These are phyloP conservation scores for Lepidium didymum DNA, from an alignment of 345 rosid genomes.

Conservation along the genomic window DNA sequence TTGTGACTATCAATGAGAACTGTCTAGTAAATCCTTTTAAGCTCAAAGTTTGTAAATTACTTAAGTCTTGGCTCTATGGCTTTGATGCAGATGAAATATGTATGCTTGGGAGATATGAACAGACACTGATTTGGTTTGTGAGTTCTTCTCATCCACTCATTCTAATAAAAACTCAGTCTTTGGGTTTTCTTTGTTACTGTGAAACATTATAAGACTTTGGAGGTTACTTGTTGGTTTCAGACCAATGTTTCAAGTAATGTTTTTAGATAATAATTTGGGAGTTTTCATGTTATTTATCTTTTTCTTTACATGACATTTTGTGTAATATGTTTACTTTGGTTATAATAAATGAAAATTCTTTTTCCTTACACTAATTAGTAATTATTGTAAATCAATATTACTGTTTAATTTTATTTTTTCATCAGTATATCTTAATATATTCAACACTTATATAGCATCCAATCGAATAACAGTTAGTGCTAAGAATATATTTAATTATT, in stretches of 20 bases:
- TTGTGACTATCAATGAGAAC: neutral
- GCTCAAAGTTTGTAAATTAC: neutral
- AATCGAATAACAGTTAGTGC: neutral
- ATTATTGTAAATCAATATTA: neutral
- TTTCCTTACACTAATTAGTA: neutral
- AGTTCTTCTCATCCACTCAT: neutral
- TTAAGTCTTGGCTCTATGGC: neutral
- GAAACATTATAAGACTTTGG: neutral
- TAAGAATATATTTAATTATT: neutral
- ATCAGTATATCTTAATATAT: neutral
- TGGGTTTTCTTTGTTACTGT: neutral
- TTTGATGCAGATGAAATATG: slow-evolving; percentile 57
- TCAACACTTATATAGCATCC: neutral
- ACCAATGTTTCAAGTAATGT: neutral
- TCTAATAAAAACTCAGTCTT: slow-evolving; percentile 6
- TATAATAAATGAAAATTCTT: neutral
- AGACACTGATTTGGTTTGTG: slow-evolving; percentile 34
- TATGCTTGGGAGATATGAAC: slow-evolving; percentile 88
- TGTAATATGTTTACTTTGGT: slow-evolving; percentile 5
- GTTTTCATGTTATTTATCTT: neutral
- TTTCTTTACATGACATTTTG: neutral
- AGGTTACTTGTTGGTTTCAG: neutral
- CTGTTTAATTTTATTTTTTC: neutral
- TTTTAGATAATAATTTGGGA: neutral
- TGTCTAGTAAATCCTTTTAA: neutral